These are phyloP conservation scores for Lolium rigidum DNA, from an alignment of 176 grass and related monocot genomes.

Conservation along the genomic window DNA sequence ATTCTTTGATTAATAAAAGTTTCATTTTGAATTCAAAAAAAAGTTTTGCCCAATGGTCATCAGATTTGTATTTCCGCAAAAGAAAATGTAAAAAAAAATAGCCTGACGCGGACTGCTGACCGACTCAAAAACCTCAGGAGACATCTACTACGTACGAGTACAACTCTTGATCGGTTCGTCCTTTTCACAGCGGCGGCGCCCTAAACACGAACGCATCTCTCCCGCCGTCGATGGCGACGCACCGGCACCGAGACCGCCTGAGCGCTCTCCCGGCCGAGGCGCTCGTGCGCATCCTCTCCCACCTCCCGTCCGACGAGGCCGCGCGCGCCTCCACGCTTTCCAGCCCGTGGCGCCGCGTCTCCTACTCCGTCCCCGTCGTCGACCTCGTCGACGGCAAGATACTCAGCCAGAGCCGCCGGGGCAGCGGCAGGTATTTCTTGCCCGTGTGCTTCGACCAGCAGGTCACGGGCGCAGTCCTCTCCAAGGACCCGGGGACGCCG, in stretches of 20 bases:
- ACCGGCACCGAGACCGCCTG: neutral
- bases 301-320: conserved; percentile 1
- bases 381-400: neutral
- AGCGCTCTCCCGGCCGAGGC: neutral
- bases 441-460: conserved; percentile 19
- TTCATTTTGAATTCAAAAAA: no score
- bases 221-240: neutral
- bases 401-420: neutral
- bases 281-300: neutral
- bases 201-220: neutral
- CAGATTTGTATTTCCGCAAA: no score
- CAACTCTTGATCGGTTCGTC: no score
- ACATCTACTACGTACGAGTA: no score
- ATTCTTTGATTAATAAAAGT: no score
- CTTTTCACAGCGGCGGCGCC: neutral
- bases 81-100: no score
- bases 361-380: conserved; percentile 7
- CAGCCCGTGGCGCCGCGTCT: neutral
- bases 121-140: no score
- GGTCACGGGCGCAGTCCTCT: neutral
- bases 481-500: neutral
- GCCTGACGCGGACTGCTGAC: no score
- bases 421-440: rapidly evolving
- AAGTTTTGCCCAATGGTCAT: no score
- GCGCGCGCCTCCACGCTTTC: neutral